Base-by-base conservation (phyloP, 495 filamentous ascomycete genomes). In the Penicillium arizonense region DNA sequence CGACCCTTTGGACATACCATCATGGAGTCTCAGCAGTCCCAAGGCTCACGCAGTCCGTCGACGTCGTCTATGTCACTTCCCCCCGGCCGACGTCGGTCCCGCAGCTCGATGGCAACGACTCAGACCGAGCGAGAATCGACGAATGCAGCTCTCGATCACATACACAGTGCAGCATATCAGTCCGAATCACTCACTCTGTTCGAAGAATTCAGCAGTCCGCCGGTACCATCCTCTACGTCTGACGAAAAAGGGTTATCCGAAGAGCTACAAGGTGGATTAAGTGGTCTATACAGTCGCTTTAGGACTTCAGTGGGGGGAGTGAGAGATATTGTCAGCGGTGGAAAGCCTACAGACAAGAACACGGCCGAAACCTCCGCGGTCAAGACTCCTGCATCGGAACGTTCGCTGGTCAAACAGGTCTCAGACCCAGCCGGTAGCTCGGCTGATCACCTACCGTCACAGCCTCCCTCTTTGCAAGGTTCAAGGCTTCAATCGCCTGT, bases 121-220 rank as follows among this genome's bases (percentile, higher is more conserved):
- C 76, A 78, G 20, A 69, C 86, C 47, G 88, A 91, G 64, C 85
- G 80, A 62, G 87, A 89, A 47, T 82, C 82, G 13, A 78, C 91
- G 16, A 79, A 87, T 16, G 80, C 89, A 48, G 78, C 87, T 12
- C 81, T 97, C 32, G 89, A 94, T 67, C 83, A 88, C 47, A 96
- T 96, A 32, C 91, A 97, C 70, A 88, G 72, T 13, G 77, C 87
- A 18, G 89, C 91, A 5, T 92, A 87, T 57, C 88, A 89, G 55
- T 87, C 88, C 11, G 87, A 86, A 30, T 78, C 81, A 32, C 75
- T 96, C 11, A 96, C 90, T 9, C 90, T 88, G 16, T 97, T 97
- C 72, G 91, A 92, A 69, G 91, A 95, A 43, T 89, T 94, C 50
- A 77, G 77, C 0, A 72, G 68, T 39, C 79, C 77, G 9, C 77